These are phyloP conservation scores for Pleurotus citrinopileatus DNA, from an alignment of 768 basidiomycete genomes.

Conservation along the genomic window DNA sequence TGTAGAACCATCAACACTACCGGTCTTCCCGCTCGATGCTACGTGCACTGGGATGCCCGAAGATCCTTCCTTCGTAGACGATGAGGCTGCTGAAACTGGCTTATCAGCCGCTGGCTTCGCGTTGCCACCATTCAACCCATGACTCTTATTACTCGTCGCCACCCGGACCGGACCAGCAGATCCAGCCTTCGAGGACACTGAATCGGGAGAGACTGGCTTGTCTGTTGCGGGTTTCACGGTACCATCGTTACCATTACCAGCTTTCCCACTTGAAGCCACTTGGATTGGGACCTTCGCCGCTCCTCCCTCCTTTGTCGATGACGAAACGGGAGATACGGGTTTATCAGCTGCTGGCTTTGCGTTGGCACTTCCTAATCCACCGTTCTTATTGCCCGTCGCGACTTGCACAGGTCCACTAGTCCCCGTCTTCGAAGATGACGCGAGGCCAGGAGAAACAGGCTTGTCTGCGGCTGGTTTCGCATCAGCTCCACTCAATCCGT, in stretches of 20 bases:
- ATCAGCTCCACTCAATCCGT: no score
- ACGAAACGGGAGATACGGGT: neutral
- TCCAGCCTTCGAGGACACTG: neutral
- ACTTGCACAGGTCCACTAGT: neutral
- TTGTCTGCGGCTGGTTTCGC: neutral
- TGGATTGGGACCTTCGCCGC: neutral
- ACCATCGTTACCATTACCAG: neutral
- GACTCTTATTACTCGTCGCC: no score
- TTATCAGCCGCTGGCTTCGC: neutral
- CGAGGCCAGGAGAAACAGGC: neutral
- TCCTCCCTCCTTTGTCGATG: neutral
- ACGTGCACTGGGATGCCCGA: no score
- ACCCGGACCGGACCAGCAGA: neutral
- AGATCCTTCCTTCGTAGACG: no score
- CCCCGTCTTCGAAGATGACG: neutral
- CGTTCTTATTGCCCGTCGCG: neutral
- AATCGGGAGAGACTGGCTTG: neutral
- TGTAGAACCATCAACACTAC: no score
- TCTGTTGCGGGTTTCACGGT: neutral
- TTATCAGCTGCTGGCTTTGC: conserved; percentile 1
- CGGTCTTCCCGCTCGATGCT: no score
- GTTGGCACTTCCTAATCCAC: neutral
- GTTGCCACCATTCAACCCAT: neutral
- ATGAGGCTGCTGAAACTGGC: no score
- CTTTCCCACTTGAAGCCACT: neutral